Percentiles rank a stretch among this genome's conserved stretches.
phyloP scores from a whole-genome alignment of 129 eudicot species.

The Calendula officinalis region DNA sequence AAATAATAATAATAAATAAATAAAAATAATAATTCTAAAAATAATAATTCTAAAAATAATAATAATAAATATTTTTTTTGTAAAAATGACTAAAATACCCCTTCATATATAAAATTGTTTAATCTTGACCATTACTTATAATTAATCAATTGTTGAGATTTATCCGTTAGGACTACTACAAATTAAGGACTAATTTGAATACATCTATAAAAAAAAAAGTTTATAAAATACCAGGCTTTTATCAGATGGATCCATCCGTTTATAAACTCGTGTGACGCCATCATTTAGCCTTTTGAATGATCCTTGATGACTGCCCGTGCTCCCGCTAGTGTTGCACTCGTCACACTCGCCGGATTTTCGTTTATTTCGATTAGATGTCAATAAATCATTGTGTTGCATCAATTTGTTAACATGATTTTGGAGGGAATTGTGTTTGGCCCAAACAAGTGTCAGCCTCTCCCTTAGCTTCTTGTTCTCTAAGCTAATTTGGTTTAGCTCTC shows the following conservation, averaged over 20 bases:
- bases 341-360: constrained; percentile 37
- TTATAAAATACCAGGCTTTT: constrained; percentile 17
- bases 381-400: constrained; percentile 5
- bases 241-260: constrained; percentile 18
- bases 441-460: constrained; percentile 57
- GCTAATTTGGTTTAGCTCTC: constrained; percentile 60
- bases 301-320: constrained; percentile 38
- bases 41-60: no score
- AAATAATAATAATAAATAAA: no score
- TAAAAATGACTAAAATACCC: no score
- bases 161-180: no score
- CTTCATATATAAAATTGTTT: no score
- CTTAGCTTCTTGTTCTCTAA: constrained; percentile 85
- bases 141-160: no score
- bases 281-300: constrained; percentile 11
- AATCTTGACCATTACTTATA: no score
- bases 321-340: not conserved
- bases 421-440: constrained; percentile 68
- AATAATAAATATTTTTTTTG: no score
- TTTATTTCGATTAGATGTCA: constrained; percentile 2
- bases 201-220: constrained; percentile 24
- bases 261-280: constrained; percentile 17
- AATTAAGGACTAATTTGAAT: no score
- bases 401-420: constrained; percentile 49
- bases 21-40: no score